Conservation (phyloP, 352 stramenopile genomes). For the Pythium coloratum region DNA sequence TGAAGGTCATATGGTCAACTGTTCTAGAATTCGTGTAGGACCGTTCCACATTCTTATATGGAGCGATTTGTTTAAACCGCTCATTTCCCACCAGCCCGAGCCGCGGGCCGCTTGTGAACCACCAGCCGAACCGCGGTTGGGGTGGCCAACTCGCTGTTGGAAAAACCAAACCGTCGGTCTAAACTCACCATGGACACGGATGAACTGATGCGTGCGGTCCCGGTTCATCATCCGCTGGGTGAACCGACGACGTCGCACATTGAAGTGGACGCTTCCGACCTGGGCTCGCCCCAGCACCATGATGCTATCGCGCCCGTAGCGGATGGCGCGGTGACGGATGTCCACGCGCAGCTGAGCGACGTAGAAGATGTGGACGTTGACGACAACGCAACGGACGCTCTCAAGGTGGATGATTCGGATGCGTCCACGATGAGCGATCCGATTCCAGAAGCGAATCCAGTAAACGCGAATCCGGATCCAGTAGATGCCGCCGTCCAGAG, state of each 20-base stretch:
- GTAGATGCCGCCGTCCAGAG: not conserved
- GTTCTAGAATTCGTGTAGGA: not conserved
- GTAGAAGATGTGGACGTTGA: conserved; percentile 14
- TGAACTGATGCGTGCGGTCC: conserved; percentile 29
- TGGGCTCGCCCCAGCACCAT: conserved; percentile 6
- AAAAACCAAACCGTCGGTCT: conserved; percentile 16
- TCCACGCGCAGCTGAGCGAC: conserved; percentile 21
- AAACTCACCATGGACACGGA: conserved; percentile 22
- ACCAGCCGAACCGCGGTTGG: conserved; percentile 24
- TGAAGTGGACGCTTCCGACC: conserved; percentile 14
- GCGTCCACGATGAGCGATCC: not conserved
- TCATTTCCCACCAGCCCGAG: conserved; percentile 7
- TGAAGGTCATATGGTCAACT: conserved; percentile 17
- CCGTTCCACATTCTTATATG: conserved; percentile 10
- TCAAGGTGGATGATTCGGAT: not conserved
- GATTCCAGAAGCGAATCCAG: not conserved
- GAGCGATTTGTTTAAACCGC: conserved; percentile 10
- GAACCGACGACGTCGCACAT: conserved; percentile 22
- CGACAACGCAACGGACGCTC: not conserved
- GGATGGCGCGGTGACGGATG: not conserved
- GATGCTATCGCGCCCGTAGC: not conserved
- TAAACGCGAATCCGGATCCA: not conserved
- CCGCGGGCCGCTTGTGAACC: not conserved
- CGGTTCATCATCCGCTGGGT: conserved; percentile 24
- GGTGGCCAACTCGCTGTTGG: not conserved